Conservation (phyloP, 2,329 filamentous ascomycete species). For the Ramichloridium luteum region DNA sequence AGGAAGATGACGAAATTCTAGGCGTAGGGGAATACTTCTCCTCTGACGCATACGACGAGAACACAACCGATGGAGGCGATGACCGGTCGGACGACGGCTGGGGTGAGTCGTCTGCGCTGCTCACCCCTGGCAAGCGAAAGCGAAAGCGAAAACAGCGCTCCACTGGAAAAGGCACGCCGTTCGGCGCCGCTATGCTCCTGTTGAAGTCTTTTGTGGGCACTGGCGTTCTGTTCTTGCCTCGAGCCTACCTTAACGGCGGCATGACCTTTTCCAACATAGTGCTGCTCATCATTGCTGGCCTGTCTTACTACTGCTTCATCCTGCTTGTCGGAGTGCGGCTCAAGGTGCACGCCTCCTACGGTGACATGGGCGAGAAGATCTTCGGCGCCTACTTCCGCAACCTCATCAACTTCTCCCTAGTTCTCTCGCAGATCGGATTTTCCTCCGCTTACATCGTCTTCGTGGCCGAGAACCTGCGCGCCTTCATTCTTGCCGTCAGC, state of each 20-base stretch:
- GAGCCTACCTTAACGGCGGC: slow-evolving; percentile 88
- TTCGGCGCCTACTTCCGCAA: slow-evolving; percentile 85
- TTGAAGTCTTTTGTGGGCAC: slow-evolving; percentile 98
- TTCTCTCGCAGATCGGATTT: slow-evolving; percentile 90
- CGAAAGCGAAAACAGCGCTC: slow-evolving; percentile 65
- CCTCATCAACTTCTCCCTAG: slow-evolving; percentile 80
- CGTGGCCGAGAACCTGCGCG: slow-evolving; percentile 87
- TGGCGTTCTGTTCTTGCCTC: slow-evolving; percentile 82
- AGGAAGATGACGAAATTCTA: slow-evolving; percentile 88
- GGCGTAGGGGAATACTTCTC: slow-evolving; percentile 84
- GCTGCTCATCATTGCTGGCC: slow-evolving; percentile 66
- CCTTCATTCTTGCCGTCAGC: slow-evolving; percentile 83
- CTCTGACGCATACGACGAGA: slow-evolving; percentile 54
- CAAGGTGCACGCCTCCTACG: slow-evolving; percentile 84
- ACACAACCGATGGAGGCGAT: slow-evolving; percentile 31
- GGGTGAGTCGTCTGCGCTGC: slow-evolving; percentile 76
- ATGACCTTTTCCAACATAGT: slow-evolving; percentile 95
- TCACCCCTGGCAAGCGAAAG: slow-evolving; percentile 56
- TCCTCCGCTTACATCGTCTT: slow-evolving; percentile 95
- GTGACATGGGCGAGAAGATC: slow-evolving; percentile 84
- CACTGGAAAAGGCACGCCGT: slow-evolving; percentile 64
- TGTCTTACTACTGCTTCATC: slow-evolving; percentile 98
- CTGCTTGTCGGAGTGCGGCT: slow-evolving; percentile 78
- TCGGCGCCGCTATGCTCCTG: slow-evolving; percentile 69
- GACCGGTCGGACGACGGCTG: slow-evolving; percentile 55